A percentile compares a stretch with the other conserved stretches of the same genome.
These are phyloP conservation scores for Lecanicillium sp. DNA, from an alignment of 2,329 filamentous ascomycete species.

Conservation along the genomic window DNA sequence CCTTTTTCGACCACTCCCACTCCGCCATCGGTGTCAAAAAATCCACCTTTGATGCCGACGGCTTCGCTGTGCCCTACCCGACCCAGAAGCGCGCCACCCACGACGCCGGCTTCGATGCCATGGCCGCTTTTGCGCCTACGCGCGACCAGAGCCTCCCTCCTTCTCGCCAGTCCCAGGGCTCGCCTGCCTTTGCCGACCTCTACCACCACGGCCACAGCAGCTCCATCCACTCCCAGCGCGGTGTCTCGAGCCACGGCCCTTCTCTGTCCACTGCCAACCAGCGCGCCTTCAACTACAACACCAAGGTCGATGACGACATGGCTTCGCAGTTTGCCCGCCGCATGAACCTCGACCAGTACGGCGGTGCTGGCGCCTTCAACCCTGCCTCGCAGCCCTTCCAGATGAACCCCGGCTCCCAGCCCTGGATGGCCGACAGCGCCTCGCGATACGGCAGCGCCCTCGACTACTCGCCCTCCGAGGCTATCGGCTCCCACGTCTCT, in stretches of 20 bases:
- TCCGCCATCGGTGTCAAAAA: conserved; percentile 38
- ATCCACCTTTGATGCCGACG: conserved; percentile 21
- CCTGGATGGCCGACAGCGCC: conserved; percentile 35
- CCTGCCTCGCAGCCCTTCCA: conserved; percentile 35
- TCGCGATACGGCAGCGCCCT: conserved; percentile 23
- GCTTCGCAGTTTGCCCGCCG: conserved; percentile 28
- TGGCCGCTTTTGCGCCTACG: conserved; percentile 31
- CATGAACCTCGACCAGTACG: conserved; percentile 29
- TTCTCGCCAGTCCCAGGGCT: conserved; percentile 47
- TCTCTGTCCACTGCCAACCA: conserved; percentile 40
- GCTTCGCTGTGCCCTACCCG: conserved; percentile 22
- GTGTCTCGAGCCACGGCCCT: conserved; percentile 36
- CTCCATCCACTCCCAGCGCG: conserved; percentile 42
- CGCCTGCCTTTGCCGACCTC: conserved; percentile 29
- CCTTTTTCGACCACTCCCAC: conserved; percentile 42
- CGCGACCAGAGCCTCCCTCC: conserved; percentile 51
- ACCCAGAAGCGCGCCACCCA: conserved; percentile 28
- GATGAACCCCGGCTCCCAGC: conserved; percentile 40
- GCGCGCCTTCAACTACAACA: conserved; percentile 31
- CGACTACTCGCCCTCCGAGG: conserved; percentile 25
- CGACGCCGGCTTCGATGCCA: conserved; percentile 34
- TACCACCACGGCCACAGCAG: conserved; percentile 36
- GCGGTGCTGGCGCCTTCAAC: conserved; percentile 21
- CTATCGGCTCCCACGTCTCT: conserved; percentile 22
- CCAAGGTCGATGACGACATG: conserved; percentile 34